Conservation (phyloP, 768 basidiomycete genomes). For the Trametes coccinea region DNA sequence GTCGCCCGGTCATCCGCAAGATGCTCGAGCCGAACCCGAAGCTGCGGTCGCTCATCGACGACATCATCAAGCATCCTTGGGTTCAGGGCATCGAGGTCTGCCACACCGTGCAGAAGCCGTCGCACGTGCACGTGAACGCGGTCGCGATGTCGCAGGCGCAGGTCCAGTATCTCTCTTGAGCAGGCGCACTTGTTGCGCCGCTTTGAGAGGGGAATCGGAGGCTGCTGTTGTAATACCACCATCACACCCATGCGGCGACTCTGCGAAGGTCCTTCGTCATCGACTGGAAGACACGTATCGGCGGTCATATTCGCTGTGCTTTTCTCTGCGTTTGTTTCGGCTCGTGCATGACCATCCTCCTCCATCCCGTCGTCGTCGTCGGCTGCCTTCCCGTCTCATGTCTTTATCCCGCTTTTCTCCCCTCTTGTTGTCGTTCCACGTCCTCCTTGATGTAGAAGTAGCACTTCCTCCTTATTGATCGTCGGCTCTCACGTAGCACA, state of each 20-base stretch:
- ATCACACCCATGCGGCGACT: neutral
- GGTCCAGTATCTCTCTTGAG: slow-evolving; percentile 40
- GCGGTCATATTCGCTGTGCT: neutral
- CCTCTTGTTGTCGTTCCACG: slow-evolving; percentile 7
- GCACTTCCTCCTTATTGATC: slow-evolving; percentile 20
- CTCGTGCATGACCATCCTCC: neutral
- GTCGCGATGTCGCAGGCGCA: slow-evolving; percentile 60
- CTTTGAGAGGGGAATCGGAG: neutral
- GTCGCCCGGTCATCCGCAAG: slow-evolving; percentile 77
- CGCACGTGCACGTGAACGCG: slow-evolving; percentile 59
- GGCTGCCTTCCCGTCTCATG: neutral
- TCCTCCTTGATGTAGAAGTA: slow-evolving; percentile 22
- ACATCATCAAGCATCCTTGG: slow-evolving; percentile 79
- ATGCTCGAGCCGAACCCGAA: slow-evolving; percentile 97
- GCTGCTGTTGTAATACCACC: neutral
- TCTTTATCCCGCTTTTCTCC: slow-evolving; percentile 13
- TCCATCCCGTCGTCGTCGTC: neutral
- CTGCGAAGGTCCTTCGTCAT: neutral
- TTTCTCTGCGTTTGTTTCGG: neutral
- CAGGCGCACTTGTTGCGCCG: neutral
- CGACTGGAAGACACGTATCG: neutral
- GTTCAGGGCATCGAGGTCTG: slow-evolving; percentile 82
- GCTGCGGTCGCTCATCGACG: slow-evolving; percentile 72
- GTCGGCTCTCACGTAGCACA: slow-evolving; percentile 7
- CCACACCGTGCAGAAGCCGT: slow-evolving; percentile 59